Conservation (phyloP, 2,329 filamentous ascomycete species). For the Cercospora sp. region DNA sequence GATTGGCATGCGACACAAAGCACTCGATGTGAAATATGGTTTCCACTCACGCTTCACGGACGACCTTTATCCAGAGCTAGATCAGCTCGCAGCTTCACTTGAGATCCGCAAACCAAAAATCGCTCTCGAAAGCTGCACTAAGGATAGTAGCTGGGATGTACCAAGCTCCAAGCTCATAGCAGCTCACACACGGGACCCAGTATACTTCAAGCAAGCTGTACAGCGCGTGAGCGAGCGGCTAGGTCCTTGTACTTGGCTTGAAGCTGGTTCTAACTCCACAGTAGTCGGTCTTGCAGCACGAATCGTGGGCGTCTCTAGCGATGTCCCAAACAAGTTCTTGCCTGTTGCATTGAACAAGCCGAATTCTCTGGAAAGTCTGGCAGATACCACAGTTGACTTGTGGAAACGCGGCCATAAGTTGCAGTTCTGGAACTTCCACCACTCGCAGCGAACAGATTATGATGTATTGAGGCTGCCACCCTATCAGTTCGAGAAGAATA, state of each 20-base stretch:
- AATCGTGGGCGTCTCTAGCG: background rate
- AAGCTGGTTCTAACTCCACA: slow-evolving; percentile 21
- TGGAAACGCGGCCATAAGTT: slow-evolving; percentile 7
- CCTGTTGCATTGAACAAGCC: slow-evolving; percentile 3
- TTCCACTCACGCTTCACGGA: slow-evolving; percentile 23
- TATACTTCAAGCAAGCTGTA: slow-evolving; percentile 16
- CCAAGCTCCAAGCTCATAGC: slow-evolving; percentile 1
- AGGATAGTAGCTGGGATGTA: background rate
- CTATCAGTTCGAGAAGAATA: slow-evolving; percentile 11
- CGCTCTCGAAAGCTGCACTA: slow-evolving; percentile 8
- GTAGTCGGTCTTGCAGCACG: slow-evolving; percentile 16
- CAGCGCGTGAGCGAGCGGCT: slow-evolving; percentile 7
- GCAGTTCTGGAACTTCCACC: slow-evolving; percentile 9
- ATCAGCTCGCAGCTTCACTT: slow-evolving; percentile 5
- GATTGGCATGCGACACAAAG: slow-evolving; percentile 10
- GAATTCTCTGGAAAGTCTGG: background rate
- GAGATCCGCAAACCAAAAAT: slow-evolving; percentile 9
- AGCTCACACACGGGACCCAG: slow-evolving; percentile 16
- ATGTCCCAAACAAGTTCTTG: background rate
- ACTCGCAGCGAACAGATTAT: background rate
- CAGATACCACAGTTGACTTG: slow-evolving; percentile 7
- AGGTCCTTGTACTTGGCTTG: slow-evolving; percentile 12
- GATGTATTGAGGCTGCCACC: slow-evolving; percentile 9
- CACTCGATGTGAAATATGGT: slow-evolving; percentile 17
- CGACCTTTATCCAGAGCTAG: slow-evolving; percentile 8